Conservation (phyloP, 352 stramenopile genomes). For the Phytophthora pseudosyringae region DNA sequence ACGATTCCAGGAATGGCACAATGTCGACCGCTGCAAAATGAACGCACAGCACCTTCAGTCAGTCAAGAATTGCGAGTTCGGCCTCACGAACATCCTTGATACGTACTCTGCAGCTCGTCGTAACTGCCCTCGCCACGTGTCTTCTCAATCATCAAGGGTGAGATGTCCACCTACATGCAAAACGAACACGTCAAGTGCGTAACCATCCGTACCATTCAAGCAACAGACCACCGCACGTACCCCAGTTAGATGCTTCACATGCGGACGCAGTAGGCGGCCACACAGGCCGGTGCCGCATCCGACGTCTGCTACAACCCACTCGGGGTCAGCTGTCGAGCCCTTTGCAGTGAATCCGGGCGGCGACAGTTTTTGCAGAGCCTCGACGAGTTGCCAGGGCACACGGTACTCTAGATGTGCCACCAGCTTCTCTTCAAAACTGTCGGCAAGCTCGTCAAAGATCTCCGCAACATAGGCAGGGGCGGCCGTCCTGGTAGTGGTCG, state of each 20-base stretch:
- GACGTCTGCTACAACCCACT: slow-evolving; percentile 62
- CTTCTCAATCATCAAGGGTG: slow-evolving; percentile 84
- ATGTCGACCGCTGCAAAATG: slow-evolving; percentile 56
- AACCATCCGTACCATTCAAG: background rate
- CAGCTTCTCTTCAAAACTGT: slow-evolving; percentile 85
- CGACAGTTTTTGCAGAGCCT: slow-evolving; percentile 56
- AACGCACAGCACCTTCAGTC: slow-evolving; percentile 4
- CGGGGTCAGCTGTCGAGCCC: slow-evolving; percentile 10
- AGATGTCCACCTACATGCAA: slow-evolving; percentile 71
- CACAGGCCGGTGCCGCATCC: slow-evolving; percentile 84
- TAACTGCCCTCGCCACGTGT: slow-evolving; percentile 65
- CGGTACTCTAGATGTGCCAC: slow-evolving; percentile 81
- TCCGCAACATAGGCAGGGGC: slow-evolving; percentile 71
- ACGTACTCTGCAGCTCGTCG: slow-evolving; percentile 75
- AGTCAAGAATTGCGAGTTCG: background rate
- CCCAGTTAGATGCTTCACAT: slow-evolving; percentile 60
- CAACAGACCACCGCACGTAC: slow-evolving; percentile 35
- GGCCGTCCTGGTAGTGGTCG: slow-evolving; percentile 53
- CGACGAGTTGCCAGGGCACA: slow-evolving; percentile 80
- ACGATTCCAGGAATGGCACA: slow-evolving; percentile 53
- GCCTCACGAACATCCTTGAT: slow-evolving; percentile 1
- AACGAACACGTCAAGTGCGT: slow-evolving; percentile 1
- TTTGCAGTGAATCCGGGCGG: slow-evolving; percentile 30
- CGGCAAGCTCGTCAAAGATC: slow-evolving; percentile 82
- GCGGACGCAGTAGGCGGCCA: slow-evolving; percentile 65